These are phyloP conservation scores for Cryptosporidium viatorum DNA, from an alignment of 169 alveolate species.

Conservation along the genomic window DNA sequence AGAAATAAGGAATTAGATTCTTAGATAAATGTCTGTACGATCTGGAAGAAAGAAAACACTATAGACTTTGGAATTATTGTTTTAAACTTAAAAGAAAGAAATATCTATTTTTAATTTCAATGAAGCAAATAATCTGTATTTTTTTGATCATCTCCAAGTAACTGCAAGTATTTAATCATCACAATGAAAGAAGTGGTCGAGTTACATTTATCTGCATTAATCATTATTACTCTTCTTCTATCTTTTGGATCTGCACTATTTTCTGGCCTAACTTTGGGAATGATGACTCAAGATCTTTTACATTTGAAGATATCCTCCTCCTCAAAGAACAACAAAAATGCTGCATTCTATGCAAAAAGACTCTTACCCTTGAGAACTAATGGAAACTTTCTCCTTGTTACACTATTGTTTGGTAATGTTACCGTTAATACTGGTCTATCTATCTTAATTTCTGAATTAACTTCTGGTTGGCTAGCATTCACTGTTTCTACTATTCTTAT, in stretches of 20 bases:
- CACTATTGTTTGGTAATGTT: constrained; percentile 88
- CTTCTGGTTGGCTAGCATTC: constrained; percentile 85
- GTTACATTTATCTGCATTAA: constrained; percentile 25
- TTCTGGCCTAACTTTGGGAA: constrained; percentile 90
- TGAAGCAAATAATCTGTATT: background rate
- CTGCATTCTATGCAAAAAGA: constrained; percentile 85
- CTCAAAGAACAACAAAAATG: constrained; percentile 78
- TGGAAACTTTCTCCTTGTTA: constrained; percentile 86
- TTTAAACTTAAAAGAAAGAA: background rate
- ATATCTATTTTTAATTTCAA: background rate
- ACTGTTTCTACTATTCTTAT: constrained; percentile 85
- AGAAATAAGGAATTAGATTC: background rate
- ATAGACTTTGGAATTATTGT: background rate
- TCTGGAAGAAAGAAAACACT: background rate
- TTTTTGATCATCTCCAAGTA: background rate
- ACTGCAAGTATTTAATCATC: background rate
- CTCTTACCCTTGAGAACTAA: constrained; percentile 87
- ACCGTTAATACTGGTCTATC: constrained; percentile 88
- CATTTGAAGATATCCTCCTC: constrained; percentile 86
- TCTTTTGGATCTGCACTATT: constrained; percentile 84
- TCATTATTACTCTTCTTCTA: constrained; percentile 71
- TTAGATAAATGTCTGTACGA: background rate
- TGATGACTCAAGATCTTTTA: constrained; percentile 87
- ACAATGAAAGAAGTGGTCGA: constrained; percentile 24
- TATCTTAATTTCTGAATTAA: constrained; percentile 86